Percentiles rank a stretch among this genome's conserved stretches.
Evolutionary conservation across 768 basidiomycete species (phyloP).

Genomic region (Sporobolomyces pararoseus): DNA sequence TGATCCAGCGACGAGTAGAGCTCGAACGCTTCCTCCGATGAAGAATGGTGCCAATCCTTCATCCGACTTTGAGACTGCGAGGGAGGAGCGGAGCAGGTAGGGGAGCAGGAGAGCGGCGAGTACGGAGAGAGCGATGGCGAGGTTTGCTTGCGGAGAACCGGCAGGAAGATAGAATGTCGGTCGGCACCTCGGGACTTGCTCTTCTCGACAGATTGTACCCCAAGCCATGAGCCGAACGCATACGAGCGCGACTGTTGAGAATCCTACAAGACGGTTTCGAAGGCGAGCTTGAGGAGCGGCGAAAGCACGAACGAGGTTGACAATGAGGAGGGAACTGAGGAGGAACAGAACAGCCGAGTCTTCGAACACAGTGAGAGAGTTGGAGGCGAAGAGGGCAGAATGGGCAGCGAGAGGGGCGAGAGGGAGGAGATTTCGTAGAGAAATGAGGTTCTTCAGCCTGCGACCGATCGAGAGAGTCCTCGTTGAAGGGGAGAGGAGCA

Average conservation of each 20-base stretch:
- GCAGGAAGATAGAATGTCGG: conserved; percentile 72
- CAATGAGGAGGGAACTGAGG: conserved; percentile 57
- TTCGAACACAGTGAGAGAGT: conserved; percentile 98
- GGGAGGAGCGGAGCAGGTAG: conserved; percentile 56
- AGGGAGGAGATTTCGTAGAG: conserved; percentile 14
- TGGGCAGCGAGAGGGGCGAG: conserved; percentile 62
- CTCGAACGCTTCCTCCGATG: conserved; percentile 60
- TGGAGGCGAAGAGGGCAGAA: conserved; percentile 73
- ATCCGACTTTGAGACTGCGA: conserved; percentile 67
- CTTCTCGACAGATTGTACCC: conserved; percentile 88
- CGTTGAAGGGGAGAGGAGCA: conserved; percentile 1
- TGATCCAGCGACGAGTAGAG: conserved; percentile 60
- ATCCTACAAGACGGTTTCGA: conserved; percentile 69
- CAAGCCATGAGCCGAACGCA: conserved; percentile 71
- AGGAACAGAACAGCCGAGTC: conserved; percentile 76
- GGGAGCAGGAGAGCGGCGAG: conserved; percentile 62
- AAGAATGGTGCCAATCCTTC: conserved; percentile 66
- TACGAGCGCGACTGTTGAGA: conserved; percentile 62
- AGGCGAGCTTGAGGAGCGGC: conserved; percentile 66
- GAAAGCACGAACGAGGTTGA: conserved; percentile 63
- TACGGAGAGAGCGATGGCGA: conserved; percentile 60
- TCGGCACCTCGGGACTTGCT: conserved; percentile 82
- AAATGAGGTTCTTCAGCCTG: neutral
- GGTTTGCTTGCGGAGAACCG: conserved; percentile 54
- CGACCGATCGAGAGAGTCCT: neutral